Evolutionary conservation across 352 stramenopile genomes (phyloP).

Genomic region (Albugo laibachii): DNA sequence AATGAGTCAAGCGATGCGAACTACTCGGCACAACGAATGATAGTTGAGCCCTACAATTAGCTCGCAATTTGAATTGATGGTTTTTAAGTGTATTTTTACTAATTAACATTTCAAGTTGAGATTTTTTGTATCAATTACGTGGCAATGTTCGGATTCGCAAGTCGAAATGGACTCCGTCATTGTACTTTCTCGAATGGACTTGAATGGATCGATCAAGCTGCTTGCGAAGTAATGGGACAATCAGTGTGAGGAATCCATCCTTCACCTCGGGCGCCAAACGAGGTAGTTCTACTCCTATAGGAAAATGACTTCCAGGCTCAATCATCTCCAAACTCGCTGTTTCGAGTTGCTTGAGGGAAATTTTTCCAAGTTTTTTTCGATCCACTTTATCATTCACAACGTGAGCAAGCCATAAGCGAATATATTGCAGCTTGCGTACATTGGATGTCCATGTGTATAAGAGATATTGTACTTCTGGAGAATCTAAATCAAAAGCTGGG

Average conservation of each 20-base stretch:
- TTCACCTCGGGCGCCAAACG: conserved; percentile 39
- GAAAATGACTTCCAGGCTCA: conserved; percentile 11
- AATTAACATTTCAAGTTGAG: not conserved
- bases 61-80: too few relatives aligned
- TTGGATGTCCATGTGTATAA: conserved; percentile 43
- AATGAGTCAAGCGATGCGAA: too few relatives aligned
- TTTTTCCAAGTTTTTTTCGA: not conserved
- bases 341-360: not conserved
- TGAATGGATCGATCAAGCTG: conserved; percentile 40
- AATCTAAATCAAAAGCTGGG: conserved; percentile 49
- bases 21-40: too few relatives aligned
- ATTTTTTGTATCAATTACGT: conserved; percentile 1
- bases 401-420: conserved; percentile 41
- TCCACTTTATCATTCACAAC: conserved; percentile 9
- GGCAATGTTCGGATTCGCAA: conserved; percentile 38
- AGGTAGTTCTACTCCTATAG: conserved; percentile 42
- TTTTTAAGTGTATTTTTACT: too few relatives aligned
- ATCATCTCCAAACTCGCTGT: not conserved
- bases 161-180: conserved; percentile 38
- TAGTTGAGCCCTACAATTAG: too few relatives aligned
- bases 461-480: conserved; percentile 50
- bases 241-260: conserved; percentile 54
- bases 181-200: conserved; percentile 37
- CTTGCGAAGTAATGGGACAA: conserved; percentile 54
- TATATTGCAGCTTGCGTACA: conserved; percentile 39